These are phyloP conservation scores for Aphanomyces stellatus DNA, from an alignment of 352 stramenopile genomes.

Conservation along the genomic window DNA sequence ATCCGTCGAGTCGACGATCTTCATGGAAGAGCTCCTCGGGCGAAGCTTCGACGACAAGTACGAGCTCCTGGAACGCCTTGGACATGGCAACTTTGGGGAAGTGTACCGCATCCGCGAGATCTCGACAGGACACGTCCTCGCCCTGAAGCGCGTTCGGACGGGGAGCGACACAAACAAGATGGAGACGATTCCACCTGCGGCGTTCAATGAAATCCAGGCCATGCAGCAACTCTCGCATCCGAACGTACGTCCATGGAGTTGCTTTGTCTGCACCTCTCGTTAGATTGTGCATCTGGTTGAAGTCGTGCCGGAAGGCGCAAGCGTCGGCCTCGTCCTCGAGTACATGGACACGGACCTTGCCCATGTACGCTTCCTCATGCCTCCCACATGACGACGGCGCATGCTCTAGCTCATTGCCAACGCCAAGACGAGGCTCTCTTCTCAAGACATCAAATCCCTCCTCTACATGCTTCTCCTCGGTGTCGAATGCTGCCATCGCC, in stretches of 20 bases:
- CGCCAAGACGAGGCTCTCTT: constrained; percentile 27
- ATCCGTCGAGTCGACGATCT: not conserved
- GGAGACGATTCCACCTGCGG: constrained; percentile 36
- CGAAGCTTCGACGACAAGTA: constrained; percentile 31
- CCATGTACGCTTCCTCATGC: constrained; percentile 24
- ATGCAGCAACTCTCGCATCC: constrained; percentile 62
- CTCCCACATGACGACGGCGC: not conserved
- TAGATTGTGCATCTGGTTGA: constrained; percentile 63
- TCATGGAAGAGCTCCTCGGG: not conserved
- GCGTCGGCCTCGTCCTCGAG: constrained; percentile 63
- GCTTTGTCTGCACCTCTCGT: not conserved
- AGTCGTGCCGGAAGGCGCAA: constrained; percentile 41
- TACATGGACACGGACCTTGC: constrained; percentile 57
- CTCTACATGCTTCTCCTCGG: constrained; percentile 61
- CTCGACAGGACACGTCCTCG: constrained; percentile 32
- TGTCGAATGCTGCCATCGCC: constrained; percentile 48
- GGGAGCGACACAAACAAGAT: constrained; percentile 40
- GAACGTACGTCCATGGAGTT: constrained; percentile 29
- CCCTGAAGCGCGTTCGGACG: constrained; percentile 47
- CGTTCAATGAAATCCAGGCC: constrained; percentile 71
- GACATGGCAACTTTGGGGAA: constrained; percentile 61
- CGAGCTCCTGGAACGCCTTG: constrained; percentile 53
- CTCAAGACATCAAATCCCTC: constrained; percentile 40
- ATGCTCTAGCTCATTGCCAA: constrained; percentile 32
- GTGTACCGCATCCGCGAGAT: constrained; percentile 45